Conservation (phyloP, 1,284 basidiomycete species). For the Rhodotorula sp. region DNA sequence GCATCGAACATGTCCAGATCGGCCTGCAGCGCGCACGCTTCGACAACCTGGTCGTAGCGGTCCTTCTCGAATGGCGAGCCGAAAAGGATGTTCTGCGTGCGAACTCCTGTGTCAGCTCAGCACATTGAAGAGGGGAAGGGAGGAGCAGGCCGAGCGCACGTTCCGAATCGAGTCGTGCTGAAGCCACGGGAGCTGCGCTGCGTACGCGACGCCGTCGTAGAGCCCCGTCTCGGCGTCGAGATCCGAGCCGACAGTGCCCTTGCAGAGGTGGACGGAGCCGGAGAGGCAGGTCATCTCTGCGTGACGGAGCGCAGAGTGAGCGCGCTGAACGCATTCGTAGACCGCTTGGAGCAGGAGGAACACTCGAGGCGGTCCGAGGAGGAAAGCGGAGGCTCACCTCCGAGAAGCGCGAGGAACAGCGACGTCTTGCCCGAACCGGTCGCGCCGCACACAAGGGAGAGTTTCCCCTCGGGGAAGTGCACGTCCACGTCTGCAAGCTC, state of each 20-base stretch:
- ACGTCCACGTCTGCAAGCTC: slow-evolving; percentile 67
- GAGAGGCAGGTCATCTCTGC: slow-evolving; percentile 70
- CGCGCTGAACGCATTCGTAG: slow-evolving; percentile 58
- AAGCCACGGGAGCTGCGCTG: slow-evolving; percentile 62
- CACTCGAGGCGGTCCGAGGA: too few species aligned
- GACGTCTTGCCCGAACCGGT: slow-evolving; percentile 81
- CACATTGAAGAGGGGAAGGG: background rate
- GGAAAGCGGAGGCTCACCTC: slow-evolving; percentile 74
- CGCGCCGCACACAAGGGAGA: slow-evolving; percentile 69
- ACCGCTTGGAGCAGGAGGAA: slow-evolving; percentile 64
- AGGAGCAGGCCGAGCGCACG: background rate
- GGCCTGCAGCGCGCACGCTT: slow-evolving; percentile 79
- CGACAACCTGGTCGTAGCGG: slow-evolving; percentile 65
- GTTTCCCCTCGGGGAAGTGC: slow-evolving; percentile 67
- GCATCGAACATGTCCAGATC: slow-evolving; percentile 89
- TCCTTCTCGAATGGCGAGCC: slow-evolving; percentile 75
- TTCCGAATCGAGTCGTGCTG: slow-evolving; percentile 51
- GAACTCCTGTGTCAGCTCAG: background rate
- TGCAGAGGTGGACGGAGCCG: slow-evolving; percentile 49
- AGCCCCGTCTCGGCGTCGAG: slow-evolving; percentile 26
- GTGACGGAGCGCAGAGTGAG: slow-evolving; percentile 73
- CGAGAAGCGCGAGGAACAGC: slow-evolving; percentile 51
- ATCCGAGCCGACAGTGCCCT: slow-evolving; percentile 56
- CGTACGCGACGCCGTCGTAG: slow-evolving; percentile 39
- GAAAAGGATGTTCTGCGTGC: slow-evolving; percentile 67